phyloP scores from a whole-genome alignment of 768 basidiomycete species.

The Fomitopsis pulvina region DNA sequence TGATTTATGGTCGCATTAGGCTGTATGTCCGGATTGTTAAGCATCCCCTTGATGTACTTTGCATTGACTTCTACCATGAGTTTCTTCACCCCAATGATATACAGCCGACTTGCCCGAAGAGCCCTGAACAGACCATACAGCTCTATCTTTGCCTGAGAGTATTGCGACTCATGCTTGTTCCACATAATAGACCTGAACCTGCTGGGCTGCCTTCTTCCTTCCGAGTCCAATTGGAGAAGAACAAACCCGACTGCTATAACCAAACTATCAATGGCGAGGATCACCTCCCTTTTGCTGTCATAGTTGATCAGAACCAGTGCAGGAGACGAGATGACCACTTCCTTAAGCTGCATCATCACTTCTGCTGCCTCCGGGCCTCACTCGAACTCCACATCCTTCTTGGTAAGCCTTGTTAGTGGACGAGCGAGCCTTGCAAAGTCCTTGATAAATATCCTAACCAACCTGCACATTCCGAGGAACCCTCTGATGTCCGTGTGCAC shows the following conservation, averaged over 20 bases:
- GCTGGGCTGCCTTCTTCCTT: slow-evolving; percentile 16
- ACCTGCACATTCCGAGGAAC: slow-evolving; percentile 17
- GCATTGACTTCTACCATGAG: no score
- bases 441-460: slow-evolving; percentile 5
- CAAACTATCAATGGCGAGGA: slow-evolving; percentile 16
- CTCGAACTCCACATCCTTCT: slow-evolving; percentile 15
- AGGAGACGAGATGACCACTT: neutral
- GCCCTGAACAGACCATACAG: slow-evolving; percentile 18
- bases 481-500: no score
- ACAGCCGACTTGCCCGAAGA: slow-evolving; percentile 11
- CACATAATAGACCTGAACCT: slow-evolving; percentile 32
- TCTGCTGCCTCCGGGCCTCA: slow-evolving; percentile 6
- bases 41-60: no score
- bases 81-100: slow-evolving; percentile 23
- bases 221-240: slow-evolving; percentile 2
- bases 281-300: slow-evolving; percentile 1
- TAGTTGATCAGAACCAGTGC: slow-evolving; percentile 16
- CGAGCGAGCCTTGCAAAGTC: slow-evolving; percentile 14
- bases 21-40: slow-evolving; percentile 21
- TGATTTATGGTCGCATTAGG: slow-evolving; percentile 32
- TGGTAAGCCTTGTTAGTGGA: slow-evolving; percentile 15
- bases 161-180: slow-evolving; percentile 16
- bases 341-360: slow-evolving; percentile 15
- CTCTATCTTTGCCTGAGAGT: slow-evolving; percentile 21
- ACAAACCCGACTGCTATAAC: slow-evolving; percentile 2